A percentile compares a stretch with the other conserved stretches of the same genome.
phyloP scores from a whole-genome alignment of 306 rosid genomes.

The Bauhinia variegata region DNA sequence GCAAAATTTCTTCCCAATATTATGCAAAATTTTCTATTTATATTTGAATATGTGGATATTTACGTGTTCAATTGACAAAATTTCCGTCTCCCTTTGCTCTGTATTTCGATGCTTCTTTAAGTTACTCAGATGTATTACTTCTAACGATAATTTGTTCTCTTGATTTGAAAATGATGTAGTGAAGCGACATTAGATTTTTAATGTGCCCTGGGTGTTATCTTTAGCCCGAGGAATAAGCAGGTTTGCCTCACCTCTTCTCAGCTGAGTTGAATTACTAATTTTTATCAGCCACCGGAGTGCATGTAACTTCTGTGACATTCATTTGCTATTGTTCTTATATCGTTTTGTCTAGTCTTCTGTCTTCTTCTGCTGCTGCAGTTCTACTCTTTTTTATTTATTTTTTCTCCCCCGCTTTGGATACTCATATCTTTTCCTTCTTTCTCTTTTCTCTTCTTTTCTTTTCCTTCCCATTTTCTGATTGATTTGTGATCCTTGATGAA shows the following conservation, averaged over 20 bases:
- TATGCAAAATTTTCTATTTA: neutral
- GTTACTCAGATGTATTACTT: neutral
- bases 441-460: neutral
- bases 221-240: neutral
- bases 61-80: neutral
- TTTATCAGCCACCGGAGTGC: neutral
- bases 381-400: neutral
- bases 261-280: neutral
- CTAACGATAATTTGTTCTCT: neutral
- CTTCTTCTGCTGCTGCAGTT: neutral
- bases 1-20: neutral
- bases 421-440: neutral
- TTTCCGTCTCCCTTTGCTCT: neutral
- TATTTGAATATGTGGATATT: neutral
- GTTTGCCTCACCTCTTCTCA: neutral
- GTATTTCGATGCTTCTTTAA: neutral
- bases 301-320: neutral
- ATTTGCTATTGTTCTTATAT: neutral
- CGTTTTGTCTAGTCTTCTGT: neutral
- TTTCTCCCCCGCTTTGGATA: neutral
- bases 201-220: neutral
- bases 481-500: neutral
- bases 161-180: neutral
- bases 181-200: neutral
- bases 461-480: neutral